Base-by-base conservation (phyloP, 2,329 filamentous ascomycete genomes). In the Pseudopyrenochaeta lycopersici region DNA sequence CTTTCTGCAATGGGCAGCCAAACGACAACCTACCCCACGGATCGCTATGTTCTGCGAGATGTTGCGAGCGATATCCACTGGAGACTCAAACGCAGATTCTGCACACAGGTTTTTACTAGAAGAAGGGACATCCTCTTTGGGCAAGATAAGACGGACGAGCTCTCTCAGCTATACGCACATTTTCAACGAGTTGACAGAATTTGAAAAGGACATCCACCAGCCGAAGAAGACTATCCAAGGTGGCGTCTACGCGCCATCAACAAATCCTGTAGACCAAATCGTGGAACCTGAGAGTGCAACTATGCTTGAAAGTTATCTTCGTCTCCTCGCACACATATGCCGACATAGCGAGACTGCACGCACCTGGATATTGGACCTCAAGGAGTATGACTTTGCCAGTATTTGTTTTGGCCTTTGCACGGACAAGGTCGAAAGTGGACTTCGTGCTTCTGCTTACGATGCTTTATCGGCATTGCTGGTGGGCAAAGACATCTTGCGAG, bases 11-110 rank as follows among this genome's bases (percentile, higher is more conserved):
- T 99, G 95, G 95, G 91, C 93, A n/a, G 97, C 95, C 3, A 89
- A 92, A 64, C 85, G 95, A 66, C 92, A 96, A 56, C 97, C 96
- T 0, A 97, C 96, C 0, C 95, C 95, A n/a, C 84, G 97, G 20
- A 93, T 96, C 54, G 95, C 92, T 56, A 93, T 94, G 11, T 99
- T 98, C 66, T 99, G 95, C 75, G 94, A 98, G 72, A 94, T 99
- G 88, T 81, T 99, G 14, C 90, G 92, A 68, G 90, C 93, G 1
- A 88, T 99, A 42, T 91, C 95, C 0, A 88, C 89, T 46, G 92
- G 92, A 46, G 86, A 91, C 48, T 86, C 90, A 47, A 95, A 91
- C 65, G 94, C 95, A 23, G 88, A 89, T 48, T 85, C 90, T 14
- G 92, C 94, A 0, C 94, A 99, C 73, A 87, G 88, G 44, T 99